Conservation (phyloP, 2,329 filamentous ascomycete genomes). For the Xylariaceae sp. region DNA sequence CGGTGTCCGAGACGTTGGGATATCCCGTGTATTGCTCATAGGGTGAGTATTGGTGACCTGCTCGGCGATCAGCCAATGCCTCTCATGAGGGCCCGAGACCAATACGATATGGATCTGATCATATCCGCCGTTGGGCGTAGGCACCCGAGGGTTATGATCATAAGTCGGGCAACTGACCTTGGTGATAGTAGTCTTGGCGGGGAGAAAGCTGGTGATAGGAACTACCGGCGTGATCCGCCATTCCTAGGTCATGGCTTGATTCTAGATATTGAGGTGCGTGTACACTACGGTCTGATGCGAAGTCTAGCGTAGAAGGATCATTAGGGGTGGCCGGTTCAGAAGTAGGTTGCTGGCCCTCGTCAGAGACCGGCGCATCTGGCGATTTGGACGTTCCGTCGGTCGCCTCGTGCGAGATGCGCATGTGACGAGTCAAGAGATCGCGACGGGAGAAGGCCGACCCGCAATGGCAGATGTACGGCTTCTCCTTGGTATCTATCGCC, state of each 20-base stretch:
- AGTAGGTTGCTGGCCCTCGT: constrained; percentile 28
- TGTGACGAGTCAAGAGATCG: constrained; percentile 43
- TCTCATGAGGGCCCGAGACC: background rate
- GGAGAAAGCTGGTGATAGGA: constrained; percentile 27
- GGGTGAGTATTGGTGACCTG: constrained; percentile 29
- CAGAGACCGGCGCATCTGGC: constrained; percentile 30
- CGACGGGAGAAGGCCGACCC: constrained; percentile 43
- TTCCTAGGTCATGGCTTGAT: constrained; percentile 22
- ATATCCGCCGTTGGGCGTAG: background rate
- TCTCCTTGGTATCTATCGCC: constrained; percentile 44
- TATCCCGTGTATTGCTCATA: constrained; percentile 30
- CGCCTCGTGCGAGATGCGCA: constrained; percentile 39
- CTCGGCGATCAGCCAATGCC: constrained; percentile 21
- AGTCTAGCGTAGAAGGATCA: constrained; percentile 33
- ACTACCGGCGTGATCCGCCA: constrained; percentile 23
- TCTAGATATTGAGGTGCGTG: constrained; percentile 26
- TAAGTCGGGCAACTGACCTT: constrained; percentile 25
- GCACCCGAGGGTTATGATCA: background rate
- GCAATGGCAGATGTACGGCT: constrained; percentile 43
- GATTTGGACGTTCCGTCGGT: constrained; percentile 28
- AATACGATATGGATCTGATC: background rate
- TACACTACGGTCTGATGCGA: constrained; percentile 30
- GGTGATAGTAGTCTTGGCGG: constrained; percentile 28
- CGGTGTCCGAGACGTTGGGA: constrained; percentile 22
- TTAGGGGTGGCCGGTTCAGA: constrained; percentile 31